Percentiles rank a stretch among this genome's conserved stretches.
Conservation (phyloP, 2,329 filamentous ascomycete species). For the Arachnomyces sp. region DNA sequence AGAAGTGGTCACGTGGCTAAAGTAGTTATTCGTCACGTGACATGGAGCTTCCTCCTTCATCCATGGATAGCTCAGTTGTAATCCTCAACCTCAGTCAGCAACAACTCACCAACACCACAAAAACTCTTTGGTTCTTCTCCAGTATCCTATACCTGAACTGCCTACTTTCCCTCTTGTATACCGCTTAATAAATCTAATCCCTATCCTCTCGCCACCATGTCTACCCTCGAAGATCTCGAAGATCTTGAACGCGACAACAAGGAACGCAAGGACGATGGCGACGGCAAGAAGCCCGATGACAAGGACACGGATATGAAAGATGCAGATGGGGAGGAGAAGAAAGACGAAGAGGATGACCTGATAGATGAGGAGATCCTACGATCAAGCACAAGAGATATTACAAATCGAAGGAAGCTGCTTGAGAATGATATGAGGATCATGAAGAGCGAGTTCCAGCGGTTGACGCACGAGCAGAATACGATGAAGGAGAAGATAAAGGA, state of each 20-base stretch:
- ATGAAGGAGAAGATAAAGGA: constrained; percentile 99
- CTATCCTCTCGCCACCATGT: constrained; percentile 50
- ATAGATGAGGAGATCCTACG: constrained; percentile 89
- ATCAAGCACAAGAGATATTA: constrained; percentile 89
- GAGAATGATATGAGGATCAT: constrained; percentile 98
- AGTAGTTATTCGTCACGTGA: not conserved
- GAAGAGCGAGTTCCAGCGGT: constrained; percentile 90
- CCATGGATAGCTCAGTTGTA: not conserved
- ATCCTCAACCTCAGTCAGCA: not conserved
- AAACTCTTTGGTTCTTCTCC: not conserved
- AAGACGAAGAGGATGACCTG: constrained; percentile 64
- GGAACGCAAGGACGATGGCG: constrained; percentile 54
- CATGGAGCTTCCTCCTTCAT: constrained; percentile 3
- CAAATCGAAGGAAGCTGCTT: constrained; percentile 79
- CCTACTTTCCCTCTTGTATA: not conserved
- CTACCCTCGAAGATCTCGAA: constrained; percentile 85
- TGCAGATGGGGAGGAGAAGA: constrained; percentile 67
- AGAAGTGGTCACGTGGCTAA: no score
- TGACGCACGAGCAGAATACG: constrained; percentile 88
- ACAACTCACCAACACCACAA: constrained; percentile 1
- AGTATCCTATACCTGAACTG: not conserved
- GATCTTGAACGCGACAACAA: constrained; percentile 73
- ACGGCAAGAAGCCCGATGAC: constrained; percentile 46
- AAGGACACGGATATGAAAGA: constrained; percentile 75
- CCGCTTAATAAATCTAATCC: constrained; percentile 5